Evolutionary conservation across 805 yeast genomes (phyloP), one percentile per base, ranked within the genome.

Genomic region (baker's yeast (Saccharomyces cerevisiae)): DNA sequence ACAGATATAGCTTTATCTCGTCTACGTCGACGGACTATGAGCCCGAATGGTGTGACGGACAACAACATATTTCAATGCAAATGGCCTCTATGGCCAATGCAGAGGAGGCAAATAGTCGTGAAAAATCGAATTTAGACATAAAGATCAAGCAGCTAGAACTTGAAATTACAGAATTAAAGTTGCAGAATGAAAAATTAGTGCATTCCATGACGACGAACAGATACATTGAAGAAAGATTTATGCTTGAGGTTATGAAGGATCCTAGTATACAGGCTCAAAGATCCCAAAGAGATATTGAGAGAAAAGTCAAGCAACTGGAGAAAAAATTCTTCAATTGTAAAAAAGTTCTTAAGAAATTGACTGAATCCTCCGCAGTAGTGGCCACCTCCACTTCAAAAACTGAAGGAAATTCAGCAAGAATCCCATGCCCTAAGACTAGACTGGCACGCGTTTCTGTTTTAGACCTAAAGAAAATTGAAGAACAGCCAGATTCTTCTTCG

Each of bases 1-100:
- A 68, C 52, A 60, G 72, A 54, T 65, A 64, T 48, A 68, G 71
- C 56, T 67, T 66, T 49, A 66, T 68, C 8, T 68, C 71, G 2
- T 63, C 68, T 2, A 59, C 67, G 4, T 66, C 70, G 1, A 66
- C 70, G 1, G 70, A 66, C 48, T 64, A 58, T 47, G 70, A 66
- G 47, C 54, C 59, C 11, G 60, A 57, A 13, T 57, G 60, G 60
- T 57, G 49, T 41, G 52, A 50, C 54, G 46, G 50, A 41, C 58
- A 55, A 28, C 56, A 52, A 22, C 41, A 46, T 8, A 36, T 36
- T 9, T 36, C 26, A 51, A 50, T 41, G 52, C 52, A 14, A 48
- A 54, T 32, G 51, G 50, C n/a, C 26, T 31, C 41, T 32, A 48
- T 29, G 52, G 51, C 47, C 13, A 46, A 17, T 49, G 50, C 46